These are phyloP conservation scores for Dactylellina cionopaga DNA, from an alignment of 2,329 filamentous ascomycete species.

Conservation along the genomic window DNA sequence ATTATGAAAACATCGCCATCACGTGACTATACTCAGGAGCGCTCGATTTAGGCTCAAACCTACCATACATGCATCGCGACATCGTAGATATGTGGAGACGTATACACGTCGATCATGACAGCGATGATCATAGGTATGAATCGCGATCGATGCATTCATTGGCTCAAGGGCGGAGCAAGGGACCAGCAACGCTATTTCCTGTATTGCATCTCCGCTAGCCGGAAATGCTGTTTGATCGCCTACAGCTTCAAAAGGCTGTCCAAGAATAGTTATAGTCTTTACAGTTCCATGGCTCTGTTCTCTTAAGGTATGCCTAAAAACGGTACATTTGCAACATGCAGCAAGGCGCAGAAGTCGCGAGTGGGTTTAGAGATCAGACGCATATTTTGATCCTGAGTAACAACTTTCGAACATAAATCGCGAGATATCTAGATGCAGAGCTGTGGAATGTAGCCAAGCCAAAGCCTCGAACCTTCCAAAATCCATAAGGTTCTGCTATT, in stretches of 20 bases:
- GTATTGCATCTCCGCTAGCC: conserved; percentile 25
- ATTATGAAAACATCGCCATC: neutral
- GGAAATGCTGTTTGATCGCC: conserved; percentile 15
- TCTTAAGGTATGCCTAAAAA: conserved; percentile 6
- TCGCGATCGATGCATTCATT: conserved; percentile 21
- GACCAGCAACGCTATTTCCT: no score
- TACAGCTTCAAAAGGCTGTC: neutral
- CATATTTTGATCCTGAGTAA: conserved; percentile 2
- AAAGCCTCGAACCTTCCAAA: no score
- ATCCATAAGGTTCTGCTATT: no score
- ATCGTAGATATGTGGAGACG: neutral
- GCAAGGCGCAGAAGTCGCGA: neutral
- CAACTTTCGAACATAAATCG: neutral
- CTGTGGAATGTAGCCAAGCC: no score
- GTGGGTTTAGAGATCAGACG: neutral
- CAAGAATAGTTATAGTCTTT: conserved; percentile 5
- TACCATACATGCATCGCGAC: conserved; percentile 3
- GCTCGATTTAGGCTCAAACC: no score
- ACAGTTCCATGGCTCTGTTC: conserved; percentile 1
- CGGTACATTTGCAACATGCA: conserved; percentile 12
- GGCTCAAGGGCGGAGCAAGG: conserved; percentile 22
- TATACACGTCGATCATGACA: conserved; percentile 11
- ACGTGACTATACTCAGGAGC: neutral
- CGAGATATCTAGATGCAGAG: neutral
- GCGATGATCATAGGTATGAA: neutral